Conservation (phyloP, 2,329 filamentous ascomycete species). For the Herpotrichia juniperi region DNA sequence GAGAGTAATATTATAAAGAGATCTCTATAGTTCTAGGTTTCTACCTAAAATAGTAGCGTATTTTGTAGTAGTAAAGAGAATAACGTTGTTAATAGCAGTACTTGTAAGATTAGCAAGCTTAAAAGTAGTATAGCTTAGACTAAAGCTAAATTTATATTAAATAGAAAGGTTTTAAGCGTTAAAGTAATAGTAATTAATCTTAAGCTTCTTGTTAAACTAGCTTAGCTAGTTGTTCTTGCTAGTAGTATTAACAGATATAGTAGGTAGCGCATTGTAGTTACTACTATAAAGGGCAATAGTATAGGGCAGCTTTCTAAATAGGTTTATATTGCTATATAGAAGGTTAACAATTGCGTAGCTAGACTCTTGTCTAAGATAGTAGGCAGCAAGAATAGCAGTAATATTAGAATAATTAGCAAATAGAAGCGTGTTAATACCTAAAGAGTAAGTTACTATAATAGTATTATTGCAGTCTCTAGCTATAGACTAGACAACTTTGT, state of each 20-base stretch:
- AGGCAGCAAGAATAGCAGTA: constrained; percentile 49
- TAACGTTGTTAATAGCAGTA: constrained; percentile 58
- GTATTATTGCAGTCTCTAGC: constrained; percentile 58
- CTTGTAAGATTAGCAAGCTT: constrained; percentile 69
- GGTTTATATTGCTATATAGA: constrained; percentile 78
- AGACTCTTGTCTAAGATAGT: constrained; percentile 50
- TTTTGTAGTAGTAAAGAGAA: constrained; percentile 61
- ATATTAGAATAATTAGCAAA: constrained; percentile 51
- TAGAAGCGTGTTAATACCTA: constrained; percentile 50
- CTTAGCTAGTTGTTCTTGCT: constrained; percentile 52
- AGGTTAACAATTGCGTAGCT: constrained; percentile 49
- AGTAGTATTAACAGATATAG: constrained; percentile 47
- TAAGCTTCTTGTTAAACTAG: constrained; percentile 64
- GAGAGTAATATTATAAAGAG: constrained; percentile 69
- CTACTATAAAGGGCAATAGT: constrained; percentile 75
- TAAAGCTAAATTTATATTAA: constrained; percentile 81
- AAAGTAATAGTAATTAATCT: constrained; percentile 82
- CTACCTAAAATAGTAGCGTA: constrained; percentile 37
- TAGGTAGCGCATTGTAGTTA: constrained; percentile 65
- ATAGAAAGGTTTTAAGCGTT: constrained; percentile 69
- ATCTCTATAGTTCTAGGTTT: constrained; percentile 65
- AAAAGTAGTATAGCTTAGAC: constrained; percentile 78
- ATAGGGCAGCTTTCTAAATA: constrained; percentile 82
- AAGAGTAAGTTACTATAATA: constrained; percentile 55
- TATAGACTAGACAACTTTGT: constrained; percentile 51